phyloP scores from a whole-genome alignment of 768 basidiomycete genomes.

The Phanerochaete carnosa region DNA sequence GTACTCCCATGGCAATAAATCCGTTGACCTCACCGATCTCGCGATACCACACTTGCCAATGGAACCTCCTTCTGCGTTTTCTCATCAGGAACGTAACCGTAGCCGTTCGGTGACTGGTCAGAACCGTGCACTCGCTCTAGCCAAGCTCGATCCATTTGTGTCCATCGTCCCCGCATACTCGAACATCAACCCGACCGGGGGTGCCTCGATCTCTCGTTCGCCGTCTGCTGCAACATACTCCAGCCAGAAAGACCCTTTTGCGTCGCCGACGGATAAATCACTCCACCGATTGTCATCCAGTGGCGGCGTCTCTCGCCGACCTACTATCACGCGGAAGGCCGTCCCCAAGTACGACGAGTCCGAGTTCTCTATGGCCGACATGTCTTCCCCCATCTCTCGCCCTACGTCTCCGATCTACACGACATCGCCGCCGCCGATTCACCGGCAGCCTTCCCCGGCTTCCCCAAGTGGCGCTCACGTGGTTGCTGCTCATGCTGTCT shows the following conservation, averaged over 20 bases:
- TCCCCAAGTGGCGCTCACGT: background rate
- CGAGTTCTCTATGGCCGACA: conserved; percentile 3
- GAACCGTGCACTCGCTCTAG: conserved; percentile 7
- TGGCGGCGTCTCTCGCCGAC: background rate
- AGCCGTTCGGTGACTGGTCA: background rate
- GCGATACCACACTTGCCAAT: background rate
- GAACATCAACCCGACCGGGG: background rate
- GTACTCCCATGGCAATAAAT: background rate
- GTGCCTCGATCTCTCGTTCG: conserved; percentile 3
- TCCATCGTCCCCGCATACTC: background rate
- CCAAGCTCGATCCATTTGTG: conserved; percentile 4
- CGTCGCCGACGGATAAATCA: conserved; percentile 1
- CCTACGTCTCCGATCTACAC: background rate
- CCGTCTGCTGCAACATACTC: background rate
- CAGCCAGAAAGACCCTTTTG: background rate
- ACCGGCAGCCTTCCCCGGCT: background rate
- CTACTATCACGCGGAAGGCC: conserved; percentile 11
- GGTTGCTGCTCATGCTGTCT: background rate
- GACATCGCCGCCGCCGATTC: background rate
- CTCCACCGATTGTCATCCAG: conserved; percentile 6
- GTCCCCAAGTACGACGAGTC: conserved; percentile 17
- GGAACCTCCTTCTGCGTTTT: background rate
- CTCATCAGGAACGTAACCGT: background rate
- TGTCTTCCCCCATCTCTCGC: background rate
- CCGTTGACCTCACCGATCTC: background rate